A percentile compares a stretch with the other conserved stretches of the same genome.
phyloP scores from a whole-genome alignment of 352 stramenopile genomes.

The Phytophthora pisi region DNA sequence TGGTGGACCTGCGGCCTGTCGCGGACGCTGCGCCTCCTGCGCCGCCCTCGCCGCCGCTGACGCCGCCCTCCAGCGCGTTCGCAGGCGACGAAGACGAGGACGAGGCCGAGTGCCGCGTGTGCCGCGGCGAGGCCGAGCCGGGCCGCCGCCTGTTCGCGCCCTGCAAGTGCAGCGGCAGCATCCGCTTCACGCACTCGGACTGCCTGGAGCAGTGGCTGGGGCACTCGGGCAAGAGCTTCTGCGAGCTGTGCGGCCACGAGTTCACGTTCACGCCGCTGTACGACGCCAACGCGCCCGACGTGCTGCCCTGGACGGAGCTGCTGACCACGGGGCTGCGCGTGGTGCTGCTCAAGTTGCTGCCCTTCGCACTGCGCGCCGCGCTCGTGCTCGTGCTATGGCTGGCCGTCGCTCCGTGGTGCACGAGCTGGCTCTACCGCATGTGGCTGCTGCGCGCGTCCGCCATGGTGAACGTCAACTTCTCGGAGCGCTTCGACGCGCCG shows the following conservation, averaged over 20 bases:
- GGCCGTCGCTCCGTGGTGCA: slow-evolving; percentile 88
- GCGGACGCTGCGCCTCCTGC: neutral
- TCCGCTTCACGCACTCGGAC: slow-evolving; percentile 94
- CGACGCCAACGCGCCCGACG: slow-evolving; percentile 82
- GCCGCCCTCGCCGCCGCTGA: slow-evolving; percentile 2
- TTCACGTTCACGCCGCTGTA: slow-evolving; percentile 95
- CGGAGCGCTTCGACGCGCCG: slow-evolving; percentile 70
- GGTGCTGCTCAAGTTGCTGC: slow-evolving; percentile 88
- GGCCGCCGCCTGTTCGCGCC: slow-evolving; percentile 79
- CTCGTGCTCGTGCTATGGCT: slow-evolving; percentile 90
- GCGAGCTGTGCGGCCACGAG: slow-evolving; percentile 92
- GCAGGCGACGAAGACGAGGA: slow-evolving; percentile 52
- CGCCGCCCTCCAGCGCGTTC: slow-evolving; percentile 1
- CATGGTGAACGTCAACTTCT: slow-evolving; percentile 88
- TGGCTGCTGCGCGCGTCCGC: slow-evolving; percentile 90
- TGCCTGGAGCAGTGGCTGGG: slow-evolving; percentile 95
- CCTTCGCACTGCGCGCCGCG: slow-evolving; percentile 72
- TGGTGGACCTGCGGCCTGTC: slow-evolving; percentile 15
- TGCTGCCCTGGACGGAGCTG: slow-evolving; percentile 90
- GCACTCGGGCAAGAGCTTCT: slow-evolving; percentile 92
- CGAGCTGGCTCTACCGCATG: slow-evolving; percentile 94
- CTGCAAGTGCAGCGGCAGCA: slow-evolving; percentile 96
- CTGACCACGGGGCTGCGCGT: slow-evolving; percentile 82
- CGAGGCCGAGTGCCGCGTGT: slow-evolving; percentile 95
- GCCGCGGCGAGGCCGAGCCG: slow-evolving; percentile 88